Evolutionary conservation across 768 basidiomycete species (phyloP), one percentile per base, ranked within the genome.

Genomic region (Hemileccinum impolitum): DNA sequence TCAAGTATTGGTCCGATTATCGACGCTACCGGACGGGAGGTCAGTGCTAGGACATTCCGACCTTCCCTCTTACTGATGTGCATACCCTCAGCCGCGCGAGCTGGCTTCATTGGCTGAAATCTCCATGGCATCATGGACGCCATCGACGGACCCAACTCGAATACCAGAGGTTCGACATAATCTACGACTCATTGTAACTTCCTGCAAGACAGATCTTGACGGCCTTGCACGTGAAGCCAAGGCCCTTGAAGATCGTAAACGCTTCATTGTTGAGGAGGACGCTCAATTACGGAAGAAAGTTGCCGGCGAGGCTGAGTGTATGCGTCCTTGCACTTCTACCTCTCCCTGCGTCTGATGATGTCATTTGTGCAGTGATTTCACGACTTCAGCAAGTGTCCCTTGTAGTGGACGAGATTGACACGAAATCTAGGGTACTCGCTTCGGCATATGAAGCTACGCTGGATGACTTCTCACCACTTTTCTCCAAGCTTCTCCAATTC

Each of bases 91-190:
- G 89, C 85, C 85, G n/a, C 78, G 87, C 28, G 92, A 97, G 72
- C 84, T 95, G 19, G 76, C 87, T 4, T 94, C 93, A 2, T 65
- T 98, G 41, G 82, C 92, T 12, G 85, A 92, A 36, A 70, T 94
- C 28, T 81, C 84, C 17, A 66, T 77, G 57, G 86, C 77, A 51
- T 81, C 81, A 3, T 96, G 94, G 93, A 85, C 88, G 10, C 91
- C 92, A 1, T 84, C 92, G 0, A 81, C 82, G 13, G 95, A 99
- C 58, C 78, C 85, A 6, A 90, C 84, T 41, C 85, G 90, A 47
- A 84, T 98, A 53, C 96, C 96, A 0, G 96, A 99, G 73, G 82
- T 99, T n/a, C 82, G 95, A 21, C 94, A 99, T 65, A 99, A 98
- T 65, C 70, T 99, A 23, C 82, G 88, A 4, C 79, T 97, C 37